Conservation (phyloP, 768 basidiomycete species). For the Leccinellum albellum region DNA sequence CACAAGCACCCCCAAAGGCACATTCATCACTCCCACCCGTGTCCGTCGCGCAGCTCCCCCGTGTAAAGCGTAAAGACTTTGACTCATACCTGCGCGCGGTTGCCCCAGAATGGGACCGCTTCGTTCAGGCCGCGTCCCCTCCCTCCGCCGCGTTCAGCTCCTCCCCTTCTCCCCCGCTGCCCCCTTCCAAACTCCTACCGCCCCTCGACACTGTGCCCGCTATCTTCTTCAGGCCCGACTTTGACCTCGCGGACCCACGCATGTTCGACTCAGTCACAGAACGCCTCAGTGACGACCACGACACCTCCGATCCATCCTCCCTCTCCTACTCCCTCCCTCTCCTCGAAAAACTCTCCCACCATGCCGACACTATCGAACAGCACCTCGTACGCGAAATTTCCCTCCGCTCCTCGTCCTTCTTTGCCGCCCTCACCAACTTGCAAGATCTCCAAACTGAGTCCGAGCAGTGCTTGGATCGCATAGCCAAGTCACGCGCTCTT, state of each 20-base stretch:
- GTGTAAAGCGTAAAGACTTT: slow-evolving; percentile 79
- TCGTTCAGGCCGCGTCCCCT: slow-evolving; percentile 44
- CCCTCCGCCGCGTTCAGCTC: slow-evolving; percentile 31
- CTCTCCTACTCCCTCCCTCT: slow-evolving; percentile 68
- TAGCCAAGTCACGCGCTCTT: slow-evolving; percentile 65
- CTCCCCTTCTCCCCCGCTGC: slow-evolving; percentile 23
- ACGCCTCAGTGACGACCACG: slow-evolving; percentile 38
- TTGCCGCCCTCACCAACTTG: slow-evolving; percentile 91
- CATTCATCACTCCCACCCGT: slow-evolving; percentile 76
- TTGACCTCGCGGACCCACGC: slow-evolving; percentile 77
- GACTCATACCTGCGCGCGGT: slow-evolving; percentile 75
- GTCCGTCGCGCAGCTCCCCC: slow-evolving; percentile 70
- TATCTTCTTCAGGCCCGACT: slow-evolving; percentile 74
- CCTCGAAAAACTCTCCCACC: slow-evolving; percentile 86
- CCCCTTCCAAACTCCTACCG: slow-evolving; percentile 50
- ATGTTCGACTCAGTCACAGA: slow-evolving; percentile 79
- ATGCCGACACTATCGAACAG: slow-evolving; percentile 90
- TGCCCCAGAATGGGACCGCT: slow-evolving; percentile 72
- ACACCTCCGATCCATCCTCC: slow-evolving; percentile 51
- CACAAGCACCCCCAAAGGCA: slow-evolving; percentile 81
- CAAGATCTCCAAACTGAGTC: slow-evolving; percentile 91
- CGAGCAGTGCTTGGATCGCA: slow-evolving; percentile 72
- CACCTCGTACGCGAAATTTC: slow-evolving; percentile 94
- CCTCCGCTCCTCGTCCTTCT: slow-evolving; percentile 88
- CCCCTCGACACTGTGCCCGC: slow-evolving; percentile 72